These are phyloP conservation scores for Clonostachys solani DNA, from an alignment of 2,329 filamentous ascomycete species.

Conservation along the genomic window DNA sequence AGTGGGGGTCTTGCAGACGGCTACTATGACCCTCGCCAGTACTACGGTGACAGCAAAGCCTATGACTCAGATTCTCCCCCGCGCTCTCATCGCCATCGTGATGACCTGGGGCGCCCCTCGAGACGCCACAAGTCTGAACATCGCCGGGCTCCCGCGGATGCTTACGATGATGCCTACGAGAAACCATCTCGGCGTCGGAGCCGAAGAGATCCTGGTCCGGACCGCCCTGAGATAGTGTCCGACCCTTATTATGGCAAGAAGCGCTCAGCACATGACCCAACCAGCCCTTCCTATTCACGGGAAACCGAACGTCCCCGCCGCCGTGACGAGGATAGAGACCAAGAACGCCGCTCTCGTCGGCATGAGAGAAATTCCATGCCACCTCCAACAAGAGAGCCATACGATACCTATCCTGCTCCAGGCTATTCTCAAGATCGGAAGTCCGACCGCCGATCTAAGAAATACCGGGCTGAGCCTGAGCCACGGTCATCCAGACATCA, in stretches of 20 bases:
- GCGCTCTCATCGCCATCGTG: background rate
- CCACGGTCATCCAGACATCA: background rate
- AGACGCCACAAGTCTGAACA: slow-evolving; percentile 15
- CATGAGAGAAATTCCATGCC: slow-evolving; percentile 1
- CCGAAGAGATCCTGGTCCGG: background rate
- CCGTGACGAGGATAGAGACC: background rate
- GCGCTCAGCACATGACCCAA: background rate
- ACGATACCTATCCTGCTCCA: background rate
- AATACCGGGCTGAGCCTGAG: background rate
- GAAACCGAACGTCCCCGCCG: background rate
- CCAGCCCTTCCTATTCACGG: background rate
- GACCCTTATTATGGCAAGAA: background rate
- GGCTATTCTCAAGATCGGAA: background rate
- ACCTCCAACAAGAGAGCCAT: background rate
- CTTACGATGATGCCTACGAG: slow-evolving; percentile 5
- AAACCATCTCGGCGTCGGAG: slow-evolving; percentile 4
- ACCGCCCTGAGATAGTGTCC: background rate
- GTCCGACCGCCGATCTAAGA: background rate
- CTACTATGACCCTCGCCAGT: background rate
- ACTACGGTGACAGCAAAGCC: background rate
- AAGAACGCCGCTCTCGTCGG: background rate
- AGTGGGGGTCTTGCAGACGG: background rate
- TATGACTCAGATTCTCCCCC: slow-evolving; percentile 1
- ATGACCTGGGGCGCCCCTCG: slow-evolving; percentile 5
- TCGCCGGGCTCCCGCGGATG: slow-evolving; percentile 8